These are phyloP conservation scores for Phytopythium chamaehyphon DNA, from an alignment of 352 stramenopile genomes.

Conservation along the genomic window DNA sequence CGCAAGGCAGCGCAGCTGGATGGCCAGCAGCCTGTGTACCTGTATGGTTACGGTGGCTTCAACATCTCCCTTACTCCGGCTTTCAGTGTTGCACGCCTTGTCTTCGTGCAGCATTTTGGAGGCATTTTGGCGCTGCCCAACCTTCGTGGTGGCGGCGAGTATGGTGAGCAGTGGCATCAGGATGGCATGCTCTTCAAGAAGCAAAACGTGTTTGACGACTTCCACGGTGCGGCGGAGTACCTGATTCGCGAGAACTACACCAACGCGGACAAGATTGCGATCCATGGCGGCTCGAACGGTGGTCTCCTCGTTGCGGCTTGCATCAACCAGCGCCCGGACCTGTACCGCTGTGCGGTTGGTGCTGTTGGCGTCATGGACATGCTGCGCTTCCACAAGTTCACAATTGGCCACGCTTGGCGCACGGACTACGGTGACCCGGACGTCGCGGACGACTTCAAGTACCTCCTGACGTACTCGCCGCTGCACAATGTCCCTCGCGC, in stretches of 20 bases:
- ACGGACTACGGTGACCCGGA: slow-evolving; percentile 86
- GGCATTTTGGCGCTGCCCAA: slow-evolving; percentile 92
- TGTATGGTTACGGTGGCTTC: slow-evolving; percentile 96
- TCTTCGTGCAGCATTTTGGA: slow-evolving; percentile 91
- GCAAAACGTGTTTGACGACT: slow-evolving; percentile 95
- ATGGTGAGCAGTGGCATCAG: slow-evolving; percentile 90
- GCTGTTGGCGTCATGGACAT: slow-evolving; percentile 95
- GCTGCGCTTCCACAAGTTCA: slow-evolving; percentile 94
- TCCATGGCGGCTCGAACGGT: slow-evolving; percentile 92
- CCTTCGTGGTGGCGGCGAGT: slow-evolving; percentile 93
- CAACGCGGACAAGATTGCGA: slow-evolving; percentile 86
- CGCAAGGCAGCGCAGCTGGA: slow-evolving; percentile 74
- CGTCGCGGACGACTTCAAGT: slow-evolving; percentile 74
- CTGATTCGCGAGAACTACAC: slow-evolving; percentile 89
- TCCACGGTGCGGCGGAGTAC: slow-evolving; percentile 92
- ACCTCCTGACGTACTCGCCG: slow-evolving; percentile 84
- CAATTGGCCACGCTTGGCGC: slow-evolving; percentile 90
- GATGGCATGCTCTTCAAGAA: slow-evolving; percentile 92
- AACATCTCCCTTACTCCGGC: slow-evolving; percentile 91
- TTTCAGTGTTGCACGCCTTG: slow-evolving; percentile 84
- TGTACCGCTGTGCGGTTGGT: slow-evolving; percentile 91
- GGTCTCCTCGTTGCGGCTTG: slow-evolving; percentile 91
- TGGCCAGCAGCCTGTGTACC: slow-evolving; percentile 85
- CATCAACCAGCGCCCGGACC: slow-evolving; percentile 86
- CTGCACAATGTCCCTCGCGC: slow-evolving; percentile 83